A percentile compares a stretch with the other conserved stretches of the same genome.
Evolutionary conservation across 2,329 filamentous ascomycete species (phyloP).

Genomic region (Microsporum ferrugineum): DNA sequence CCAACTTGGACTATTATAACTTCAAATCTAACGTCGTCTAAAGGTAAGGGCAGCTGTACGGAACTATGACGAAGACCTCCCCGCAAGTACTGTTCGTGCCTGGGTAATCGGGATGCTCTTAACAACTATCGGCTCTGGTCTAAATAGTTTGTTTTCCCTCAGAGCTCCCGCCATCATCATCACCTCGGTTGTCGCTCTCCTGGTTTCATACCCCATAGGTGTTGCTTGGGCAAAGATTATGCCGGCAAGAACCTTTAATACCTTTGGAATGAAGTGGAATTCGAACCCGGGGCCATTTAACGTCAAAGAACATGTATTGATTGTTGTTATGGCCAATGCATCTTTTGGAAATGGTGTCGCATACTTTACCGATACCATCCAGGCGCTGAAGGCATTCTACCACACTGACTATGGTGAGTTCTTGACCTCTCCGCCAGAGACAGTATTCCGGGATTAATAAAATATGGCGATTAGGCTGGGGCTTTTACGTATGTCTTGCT

Average conservation of each 20-base stretch:
- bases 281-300: conserved; percentile 37
- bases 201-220: conserved; percentile 47
- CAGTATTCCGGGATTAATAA: neutral
- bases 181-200: conserved; percentile 51
- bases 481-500: conserved; percentile 55
- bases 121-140: conserved; percentile 49
- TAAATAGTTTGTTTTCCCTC: conserved; percentile 49
- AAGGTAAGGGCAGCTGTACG: conserved; percentile 47
- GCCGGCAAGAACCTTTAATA: conserved; percentile 26
- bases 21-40: conserved; percentile 14
- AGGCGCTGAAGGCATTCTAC: conserved; percentile 61
- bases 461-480: conserved; percentile 24
- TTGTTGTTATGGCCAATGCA: conserved; percentile 50
- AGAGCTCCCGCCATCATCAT: conserved; percentile 50
- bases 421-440: neutral
- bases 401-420: conserved; percentile 51
- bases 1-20: neutral
- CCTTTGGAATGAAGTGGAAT: conserved; percentile 30
- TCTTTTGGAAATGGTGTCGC: conserved; percentile 50
- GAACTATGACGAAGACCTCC: conserved; percentile 53
- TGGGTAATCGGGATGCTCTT: conserved; percentile 52
- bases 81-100: conserved; percentile 53
- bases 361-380: conserved; percentile 63
- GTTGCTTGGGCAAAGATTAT: conserved; percentile 31
- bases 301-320: conserved; percentile 38